Evolutionary conservation across 2,329 filamentous ascomycete genomes (phyloP).

Genomic region (Lasiodiplodia sp.): DNA sequence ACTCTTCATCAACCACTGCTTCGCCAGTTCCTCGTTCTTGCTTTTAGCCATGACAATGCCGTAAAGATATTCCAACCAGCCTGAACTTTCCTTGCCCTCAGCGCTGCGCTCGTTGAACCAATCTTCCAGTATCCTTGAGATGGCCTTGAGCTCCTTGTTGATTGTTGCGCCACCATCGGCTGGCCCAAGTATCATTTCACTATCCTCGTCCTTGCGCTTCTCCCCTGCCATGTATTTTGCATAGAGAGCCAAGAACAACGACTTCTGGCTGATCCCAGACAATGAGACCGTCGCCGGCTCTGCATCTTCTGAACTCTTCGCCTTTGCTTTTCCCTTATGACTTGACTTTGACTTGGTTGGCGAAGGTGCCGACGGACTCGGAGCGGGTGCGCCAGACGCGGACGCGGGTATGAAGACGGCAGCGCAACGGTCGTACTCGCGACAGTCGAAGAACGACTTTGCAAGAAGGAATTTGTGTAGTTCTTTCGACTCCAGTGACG

Average conservation of each 20-base stretch:
- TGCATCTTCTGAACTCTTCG: constrained; percentile 45
- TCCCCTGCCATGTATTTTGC: constrained; percentile 93
- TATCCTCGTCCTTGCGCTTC: constrained; percentile 95
- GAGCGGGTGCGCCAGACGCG: constrained; percentile 68
- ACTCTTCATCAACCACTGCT: constrained; percentile 86
- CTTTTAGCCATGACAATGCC: constrained; percentile 89
- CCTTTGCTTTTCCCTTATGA: constrained; percentile 67
- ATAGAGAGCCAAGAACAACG: constrained; percentile 89
- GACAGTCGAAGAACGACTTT: constrained; percentile 93
- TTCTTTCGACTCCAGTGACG: constrained; percentile 78
- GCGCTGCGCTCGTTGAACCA: constrained; percentile 74
- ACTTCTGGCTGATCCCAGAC: constrained; percentile 79
- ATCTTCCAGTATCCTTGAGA: constrained; percentile 77
- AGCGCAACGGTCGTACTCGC: constrained; percentile 92
- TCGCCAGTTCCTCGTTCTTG: constrained; percentile 85
- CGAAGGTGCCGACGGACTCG: constrained; percentile 47
- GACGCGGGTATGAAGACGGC: constrained; percentile 85
- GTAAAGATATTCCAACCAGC: constrained; percentile 95
- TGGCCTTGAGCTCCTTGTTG: constrained; percentile 82
- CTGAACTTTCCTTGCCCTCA: constrained; percentile 72
- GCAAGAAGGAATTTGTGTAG: constrained; percentile 85
- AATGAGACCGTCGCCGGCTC: constrained; percentile 44
- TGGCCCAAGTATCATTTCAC: constrained; percentile 95
- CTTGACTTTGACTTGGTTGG: constrained; percentile 43
- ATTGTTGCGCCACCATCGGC: constrained; percentile 83